Conservation (phyloP, 176 grass and related monocot species). For the Aegilops longissima region DNA sequence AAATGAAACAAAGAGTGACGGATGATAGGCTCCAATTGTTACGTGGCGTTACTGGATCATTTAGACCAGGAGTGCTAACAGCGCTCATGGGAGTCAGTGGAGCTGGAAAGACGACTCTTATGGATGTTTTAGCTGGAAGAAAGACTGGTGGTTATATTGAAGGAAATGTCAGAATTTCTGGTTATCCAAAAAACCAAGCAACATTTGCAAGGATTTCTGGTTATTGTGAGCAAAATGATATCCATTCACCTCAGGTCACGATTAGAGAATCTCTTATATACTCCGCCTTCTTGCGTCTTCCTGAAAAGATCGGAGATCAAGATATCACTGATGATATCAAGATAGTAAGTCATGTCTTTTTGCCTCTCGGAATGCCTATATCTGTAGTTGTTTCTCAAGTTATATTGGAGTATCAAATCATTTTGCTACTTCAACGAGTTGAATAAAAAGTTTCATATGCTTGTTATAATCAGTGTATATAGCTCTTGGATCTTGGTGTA, state of each 20-base stretch:
- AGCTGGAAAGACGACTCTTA: constrained; percentile 95
- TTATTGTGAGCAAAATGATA: constrained; percentile 99
- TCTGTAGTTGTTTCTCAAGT: neutral
- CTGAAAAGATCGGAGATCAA: constrained; percentile 64
- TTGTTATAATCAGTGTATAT: neutral
- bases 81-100: constrained; percentile 99
- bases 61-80: constrained; percentile 82
- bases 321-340: constrained; percentile 77
- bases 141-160: constrained; percentile 99
- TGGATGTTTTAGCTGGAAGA: constrained; percentile 96
- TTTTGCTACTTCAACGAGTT: neutral
- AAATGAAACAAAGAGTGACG: constrained; percentile 95
- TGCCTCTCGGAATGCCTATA: neutral
- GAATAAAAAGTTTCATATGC: neutral
- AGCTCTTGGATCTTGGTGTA: neutral
- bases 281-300: constrained; percentile 87
- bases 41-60: constrained; percentile 76
- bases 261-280: constrained; percentile 92
- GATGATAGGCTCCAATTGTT: constrained; percentile 92
- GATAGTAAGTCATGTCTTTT: constrained; percentile 57
- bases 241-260: constrained; percentile 98
- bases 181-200: constrained; percentile 88
- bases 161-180: constrained; percentile 86
- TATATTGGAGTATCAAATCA: constrained; percentile 18
- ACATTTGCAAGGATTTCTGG: constrained; percentile 99